phyloP scores from a whole-genome alignment of 2,329 filamentous ascomycete species.

The Chlorencoelia australis region DNA sequence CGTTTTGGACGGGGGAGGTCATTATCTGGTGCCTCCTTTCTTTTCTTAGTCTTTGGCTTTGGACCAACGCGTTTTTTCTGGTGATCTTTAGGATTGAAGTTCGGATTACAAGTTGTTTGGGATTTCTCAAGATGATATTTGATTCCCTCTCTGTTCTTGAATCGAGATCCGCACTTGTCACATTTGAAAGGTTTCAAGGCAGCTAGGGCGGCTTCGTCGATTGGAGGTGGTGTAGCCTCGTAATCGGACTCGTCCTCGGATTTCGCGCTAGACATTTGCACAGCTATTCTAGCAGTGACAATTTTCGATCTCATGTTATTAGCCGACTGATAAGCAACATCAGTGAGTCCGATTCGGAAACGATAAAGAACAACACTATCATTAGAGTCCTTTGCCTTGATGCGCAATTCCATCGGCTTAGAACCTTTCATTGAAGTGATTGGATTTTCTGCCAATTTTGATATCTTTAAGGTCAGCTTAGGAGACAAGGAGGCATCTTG shows the following conservation, averaged over 20 bases:
- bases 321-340: slow-evolving; percentile 11
- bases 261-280: slow-evolving; percentile 10
- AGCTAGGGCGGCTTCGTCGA: slow-evolving; percentile 11
- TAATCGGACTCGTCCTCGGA: too few species aligned
- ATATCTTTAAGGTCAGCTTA: slow-evolving; percentile 13
- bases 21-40: slow-evolving; percentile 2
- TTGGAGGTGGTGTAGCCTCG: not conserved
- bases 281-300: slow-evolving; percentile 15
- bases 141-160: slow-evolving; percentile 26
- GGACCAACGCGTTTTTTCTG: slow-evolving; percentile 4
- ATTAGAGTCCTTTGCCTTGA: slow-evolving; percentile 12
- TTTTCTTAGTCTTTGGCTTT: slow-evolving; percentile 2
- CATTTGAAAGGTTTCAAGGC: slow-evolving; percentile 23
- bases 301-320: slow-evolving; percentile 22
- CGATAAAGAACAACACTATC: slow-evolving; percentile 11
- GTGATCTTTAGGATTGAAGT: slow-evolving; percentile 11
- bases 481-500: slow-evolving; percentile 11
- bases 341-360: slow-evolving; percentile 17
- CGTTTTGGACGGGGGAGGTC: not conserved
- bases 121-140: slow-evolving; percentile 26
- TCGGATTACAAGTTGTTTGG: slow-evolving; percentile 25
- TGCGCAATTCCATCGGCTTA: slow-evolving; percentile 23
- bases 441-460: slow-evolving; percentile 17
- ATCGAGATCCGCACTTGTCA: slow-evolving; percentile 20
- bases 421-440: slow-evolving; percentile 21